These are phyloP conservation scores for Ceratocystis huliohia DNA, from an alignment of 2,329 filamentous ascomycete genomes.

Conservation along the genomic window DNA sequence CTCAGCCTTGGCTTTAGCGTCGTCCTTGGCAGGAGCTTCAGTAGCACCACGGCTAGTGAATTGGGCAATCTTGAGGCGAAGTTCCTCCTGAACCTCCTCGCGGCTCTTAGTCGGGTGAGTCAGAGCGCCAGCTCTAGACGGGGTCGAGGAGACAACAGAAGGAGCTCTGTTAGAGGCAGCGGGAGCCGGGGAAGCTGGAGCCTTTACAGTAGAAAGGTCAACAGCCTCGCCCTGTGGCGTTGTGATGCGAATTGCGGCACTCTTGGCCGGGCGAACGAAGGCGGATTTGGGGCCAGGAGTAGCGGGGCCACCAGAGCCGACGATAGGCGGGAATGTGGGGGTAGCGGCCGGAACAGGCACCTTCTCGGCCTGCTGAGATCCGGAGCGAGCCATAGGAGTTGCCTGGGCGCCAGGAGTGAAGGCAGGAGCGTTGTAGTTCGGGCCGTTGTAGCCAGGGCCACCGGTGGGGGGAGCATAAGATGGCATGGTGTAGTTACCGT, in stretches of 20 bases:
- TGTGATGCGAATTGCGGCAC: slow-evolving; percentile 71
- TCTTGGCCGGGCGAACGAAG: slow-evolving; percentile 17
- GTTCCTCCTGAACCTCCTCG: slow-evolving; percentile 72
- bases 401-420: slow-evolving; percentile 28
- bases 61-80: slow-evolving; percentile 64
- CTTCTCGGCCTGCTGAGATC: slow-evolving; percentile 45
- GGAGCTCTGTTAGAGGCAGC: slow-evolving; percentile 50
- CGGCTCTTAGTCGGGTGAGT: slow-evolving; percentile 60
- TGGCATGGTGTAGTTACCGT: slow-evolving; percentile 32
- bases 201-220: slow-evolving; percentile 50
- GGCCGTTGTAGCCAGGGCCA: slow-evolving; percentile 29
- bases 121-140: slow-evolving; percentile 57
- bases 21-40: slow-evolving; percentile 23
- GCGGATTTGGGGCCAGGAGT: slow-evolving; percentile 12
- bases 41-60: slow-evolving; percentile 31
- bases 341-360: slow-evolving; percentile 53
- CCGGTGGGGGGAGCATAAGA: slow-evolving; percentile 36
- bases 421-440: slow-evolving; percentile 17
- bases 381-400: slow-evolving; percentile 68
- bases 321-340: slow-evolving; percentile 45
- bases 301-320: slow-evolving; percentile 42
- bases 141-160: slow-evolving; percentile 60
- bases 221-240: slow-evolving; percentile 67
- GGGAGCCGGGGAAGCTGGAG: slow-evolving; percentile 45
- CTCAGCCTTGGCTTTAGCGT: slow-evolving; percentile 24